A percentile compares a stretch with the other conserved stretches of the same genome.
These are phyloP conservation scores for Sphaceloma murrayae DNA, from an alignment of 2,329 filamentous ascomycete species.

Conservation along the genomic window DNA sequence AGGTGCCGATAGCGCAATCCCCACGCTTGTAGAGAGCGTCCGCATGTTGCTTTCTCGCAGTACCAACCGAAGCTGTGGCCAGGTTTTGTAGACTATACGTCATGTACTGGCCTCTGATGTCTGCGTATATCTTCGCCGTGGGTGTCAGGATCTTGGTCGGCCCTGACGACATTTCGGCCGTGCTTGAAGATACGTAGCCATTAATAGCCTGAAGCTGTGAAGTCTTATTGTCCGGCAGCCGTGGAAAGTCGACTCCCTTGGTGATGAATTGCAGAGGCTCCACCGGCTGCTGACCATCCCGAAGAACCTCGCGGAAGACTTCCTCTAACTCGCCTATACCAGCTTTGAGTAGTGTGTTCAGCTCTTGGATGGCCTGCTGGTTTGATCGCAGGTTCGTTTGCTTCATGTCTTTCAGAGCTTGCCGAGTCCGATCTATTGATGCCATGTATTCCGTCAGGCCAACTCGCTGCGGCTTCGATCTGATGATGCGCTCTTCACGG, in stretches of 20 bases:
- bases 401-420: conserved; percentile 74
- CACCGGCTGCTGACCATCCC: conserved; percentile 67
- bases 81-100: conserved; percentile 72
- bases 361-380: conserved; percentile 74
- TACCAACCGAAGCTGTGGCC: conserved; percentile 72
- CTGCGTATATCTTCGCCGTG: conserved; percentile 73
- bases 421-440: conserved; percentile 80
- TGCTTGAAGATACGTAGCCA: conserved; percentile 33
- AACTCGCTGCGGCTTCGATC: conserved; percentile 63
- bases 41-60: conserved; percentile 62
- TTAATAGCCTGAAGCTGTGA: conserved; percentile 72
- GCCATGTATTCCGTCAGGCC: conserved; percentile 77
- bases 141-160: conserved; percentile 41
- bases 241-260: conserved; percentile 67
- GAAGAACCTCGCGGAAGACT: conserved; percentile 69
- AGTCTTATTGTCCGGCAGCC: conserved; percentile 65
- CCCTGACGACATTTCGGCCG: conserved; percentile 23
- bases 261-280: conserved; percentile 90
- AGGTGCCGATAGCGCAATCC: conserved; percentile 83
- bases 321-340: conserved; percentile 77
- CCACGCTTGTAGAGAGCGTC: conserved; percentile 80
- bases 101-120: conserved; percentile 80
- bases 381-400: conserved; percentile 87
- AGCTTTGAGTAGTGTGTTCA: conserved; percentile 64
- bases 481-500: conserved; percentile 83